These are phyloP conservation scores for Urostyla sp. DNA, from an alignment of 73 alveolate species.

Conservation along the genomic window DNA sequence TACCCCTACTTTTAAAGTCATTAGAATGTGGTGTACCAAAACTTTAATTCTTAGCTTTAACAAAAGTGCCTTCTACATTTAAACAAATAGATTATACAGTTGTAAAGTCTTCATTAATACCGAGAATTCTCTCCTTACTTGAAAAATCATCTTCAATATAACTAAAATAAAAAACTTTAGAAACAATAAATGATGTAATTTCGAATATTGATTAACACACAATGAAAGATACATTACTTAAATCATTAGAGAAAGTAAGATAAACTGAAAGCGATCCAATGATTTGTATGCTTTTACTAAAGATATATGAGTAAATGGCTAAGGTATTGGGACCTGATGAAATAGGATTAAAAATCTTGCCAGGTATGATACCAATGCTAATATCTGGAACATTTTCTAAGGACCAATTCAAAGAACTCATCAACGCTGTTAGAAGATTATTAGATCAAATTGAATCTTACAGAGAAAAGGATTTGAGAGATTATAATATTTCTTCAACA, in stretches of 20 bases:
- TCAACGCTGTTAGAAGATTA: constrained; percentile 69
- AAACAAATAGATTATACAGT: constrained; percentile 79
- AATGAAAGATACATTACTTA: constrained; percentile 77
- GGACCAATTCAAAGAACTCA: constrained; percentile 77
- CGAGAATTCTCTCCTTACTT: constrained; percentile 79
- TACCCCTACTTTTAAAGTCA: constrained; percentile 72
- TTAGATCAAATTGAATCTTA: constrained; percentile 82
- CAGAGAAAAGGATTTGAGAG: constrained; percentile 82
- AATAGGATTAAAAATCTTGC: constrained; percentile 86
- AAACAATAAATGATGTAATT: constrained; percentile 68
- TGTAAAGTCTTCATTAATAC: constrained; percentile 82
- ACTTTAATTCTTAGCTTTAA: constrained; percentile 77
- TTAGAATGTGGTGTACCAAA: constrained; percentile 92
- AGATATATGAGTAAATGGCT: constrained; percentile 85
- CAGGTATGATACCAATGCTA: constrained; percentile 88
- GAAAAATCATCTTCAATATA: constrained; percentile 56
- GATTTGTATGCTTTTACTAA: constrained; percentile 82
- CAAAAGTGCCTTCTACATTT: constrained; percentile 75
- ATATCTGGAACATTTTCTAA: constrained; percentile 83
- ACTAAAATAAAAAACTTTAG: constrained; percentile 78
- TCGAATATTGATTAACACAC: constrained; percentile 79
- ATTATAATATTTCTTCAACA: not conserved
- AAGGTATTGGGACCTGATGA: constrained; percentile 83
- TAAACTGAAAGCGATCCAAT: constrained; percentile 76
- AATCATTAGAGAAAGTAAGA: constrained; percentile 81